Conservation (phyloP, 164 flowering plant genomes). For the Akebia trifoliata region DNA sequence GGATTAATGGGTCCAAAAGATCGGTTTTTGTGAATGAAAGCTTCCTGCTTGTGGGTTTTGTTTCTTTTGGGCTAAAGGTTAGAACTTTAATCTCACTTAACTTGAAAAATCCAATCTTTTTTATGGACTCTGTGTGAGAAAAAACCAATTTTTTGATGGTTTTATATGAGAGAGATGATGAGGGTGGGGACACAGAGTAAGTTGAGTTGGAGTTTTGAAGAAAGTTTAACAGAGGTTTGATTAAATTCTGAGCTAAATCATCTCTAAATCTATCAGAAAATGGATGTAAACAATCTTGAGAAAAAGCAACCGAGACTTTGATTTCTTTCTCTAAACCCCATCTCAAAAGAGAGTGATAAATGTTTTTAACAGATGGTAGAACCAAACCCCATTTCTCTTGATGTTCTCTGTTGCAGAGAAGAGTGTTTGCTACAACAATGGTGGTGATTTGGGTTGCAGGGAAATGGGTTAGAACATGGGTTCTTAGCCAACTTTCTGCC, state of each 20-base stretch:
- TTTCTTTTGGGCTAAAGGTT: conserved; percentile 9
- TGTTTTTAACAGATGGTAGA: conserved; percentile 51
- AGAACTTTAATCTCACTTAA: conserved; percentile 23
- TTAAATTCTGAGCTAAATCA: conserved; percentile 23
- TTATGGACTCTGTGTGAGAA: conserved; percentile 32
- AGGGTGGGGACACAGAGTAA: conserved; percentile 36
- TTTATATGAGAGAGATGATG: conserved; percentile 21
- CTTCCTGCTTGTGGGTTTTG: conserved; percentile 39
- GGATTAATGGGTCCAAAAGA: conserved; percentile 38
- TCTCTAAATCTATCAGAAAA: conserved; percentile 18
- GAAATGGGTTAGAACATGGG: conserved; percentile 48
- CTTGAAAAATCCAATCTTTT: conserved; percentile 40
- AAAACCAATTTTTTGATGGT: conserved; percentile 20
- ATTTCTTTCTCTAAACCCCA: conserved; percentile 74
- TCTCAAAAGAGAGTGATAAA: conserved; percentile 53
- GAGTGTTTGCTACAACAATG: conserved; percentile 52
- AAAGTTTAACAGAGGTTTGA: conserved; percentile 49
- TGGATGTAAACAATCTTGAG: conserved; percentile 36
- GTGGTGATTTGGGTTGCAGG: conserved; percentile 54
- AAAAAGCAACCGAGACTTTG: conserved; percentile 52
- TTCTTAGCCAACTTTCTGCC: conserved; percentile 73
- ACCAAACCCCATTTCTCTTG: conserved; percentile 33
- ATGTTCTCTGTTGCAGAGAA: conserved; percentile 39
- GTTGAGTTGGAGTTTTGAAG: conserved; percentile 46
- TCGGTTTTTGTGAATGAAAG: conserved; percentile 34